These are phyloP conservation scores for Dimargaris xerosporica DNA, from an alignment of 192 early-diverging fungal species.

Conservation along the genomic window DNA sequence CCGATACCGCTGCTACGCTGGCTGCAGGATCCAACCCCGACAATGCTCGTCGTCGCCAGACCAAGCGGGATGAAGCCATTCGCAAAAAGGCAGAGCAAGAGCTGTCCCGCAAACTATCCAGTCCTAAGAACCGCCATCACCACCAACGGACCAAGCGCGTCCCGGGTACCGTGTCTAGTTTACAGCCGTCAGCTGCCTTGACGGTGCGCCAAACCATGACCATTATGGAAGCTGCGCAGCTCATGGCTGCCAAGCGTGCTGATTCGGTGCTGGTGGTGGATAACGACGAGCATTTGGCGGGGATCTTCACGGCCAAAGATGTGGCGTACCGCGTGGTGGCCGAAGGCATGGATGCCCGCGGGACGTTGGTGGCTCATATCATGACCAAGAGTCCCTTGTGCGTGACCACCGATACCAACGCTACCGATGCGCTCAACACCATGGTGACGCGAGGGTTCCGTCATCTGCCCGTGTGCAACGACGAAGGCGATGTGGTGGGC, in stretches of 20 bases:
- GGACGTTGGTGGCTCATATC: slow-evolving; percentile 63
- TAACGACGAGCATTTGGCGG: slow-evolving; percentile 74
- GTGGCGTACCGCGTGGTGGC: slow-evolving; percentile 91
- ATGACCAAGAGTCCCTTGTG: slow-evolving; percentile 87
- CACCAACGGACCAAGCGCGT: slow-evolving; percentile 18
- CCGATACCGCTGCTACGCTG: background rate
- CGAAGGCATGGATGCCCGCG: slow-evolving; percentile 41
- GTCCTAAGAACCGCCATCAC: slow-evolving; percentile 16
- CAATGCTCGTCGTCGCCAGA: slow-evolving; percentile 9
- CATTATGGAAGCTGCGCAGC: slow-evolving; percentile 70
- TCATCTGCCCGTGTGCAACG: slow-evolving; percentile 73
- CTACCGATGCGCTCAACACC: slow-evolving; percentile 66
- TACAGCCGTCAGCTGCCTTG: slow-evolving; percentile 72
- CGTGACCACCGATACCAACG: slow-evolving; percentile 64
- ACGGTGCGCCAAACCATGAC: slow-evolving; percentile 63
- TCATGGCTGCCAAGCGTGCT: slow-evolving; percentile 93
- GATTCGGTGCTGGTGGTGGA: slow-evolving; percentile 95
- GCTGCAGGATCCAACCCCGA: background rate
- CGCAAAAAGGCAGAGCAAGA: slow-evolving; percentile 62
- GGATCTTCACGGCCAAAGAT: slow-evolving; percentile 98
- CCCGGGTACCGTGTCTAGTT: slow-evolving; percentile 74
- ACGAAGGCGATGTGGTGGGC: slow-evolving; percentile 72
- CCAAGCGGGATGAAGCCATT: slow-evolving; percentile 31
- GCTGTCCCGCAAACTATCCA: slow-evolving; percentile 40
- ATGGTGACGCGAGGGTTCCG: slow-evolving; percentile 74